Evolutionary conservation across 306 rosid species (phyloP), one percentile per base, ranked within the genome.

Genomic region (Sesbania bispinosa): DNA sequence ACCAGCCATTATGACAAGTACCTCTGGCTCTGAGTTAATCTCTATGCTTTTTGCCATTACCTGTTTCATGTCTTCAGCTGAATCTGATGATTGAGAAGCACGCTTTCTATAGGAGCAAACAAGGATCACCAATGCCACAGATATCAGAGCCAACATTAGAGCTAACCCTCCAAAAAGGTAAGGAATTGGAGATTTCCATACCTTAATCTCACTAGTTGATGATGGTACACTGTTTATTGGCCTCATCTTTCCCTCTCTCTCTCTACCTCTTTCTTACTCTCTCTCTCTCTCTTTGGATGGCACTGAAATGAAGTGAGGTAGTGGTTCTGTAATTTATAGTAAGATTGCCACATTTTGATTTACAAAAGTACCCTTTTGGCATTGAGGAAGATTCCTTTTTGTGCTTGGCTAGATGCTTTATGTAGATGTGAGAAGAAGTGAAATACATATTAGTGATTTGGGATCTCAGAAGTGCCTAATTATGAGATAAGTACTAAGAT

Each of bases 91-190:
- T 4, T 89, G 62, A 6, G 84, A 54, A 42, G 76, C 16, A 35
- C 64, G 82, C 21, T 79, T 82, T 33, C 80, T 63, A 81, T 75
- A 77, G 7, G 93, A 88, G 70, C 91, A 95, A 10, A 77, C 71
- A 52, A 95, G 92, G 74, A 91, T 59, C n/a, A 91, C 51, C 75
- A 95, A 75, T 66, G 97, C 92, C 15, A 77, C 71, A 21, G 79
- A 69, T 47, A 95, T 88, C 15, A 95, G 89, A 8, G 69, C 23
- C 5, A 95, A 57, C 84, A 83, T 78, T 15, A 83, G 0, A 1
- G 88, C 88, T 32, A 95, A 60, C 71, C 96, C 71, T 13, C 99
- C 96, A 68, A 89, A 91, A 7, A 95, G 85, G 69, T 95, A 95
- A 2, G 96, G 99, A 10, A 86, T 54, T 29, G 97, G 96, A 15